Evolutionary conservation across 1,284 basidiomycete genomes (phyloP).

Genomic region (Cryptococcus sp.): DNA sequence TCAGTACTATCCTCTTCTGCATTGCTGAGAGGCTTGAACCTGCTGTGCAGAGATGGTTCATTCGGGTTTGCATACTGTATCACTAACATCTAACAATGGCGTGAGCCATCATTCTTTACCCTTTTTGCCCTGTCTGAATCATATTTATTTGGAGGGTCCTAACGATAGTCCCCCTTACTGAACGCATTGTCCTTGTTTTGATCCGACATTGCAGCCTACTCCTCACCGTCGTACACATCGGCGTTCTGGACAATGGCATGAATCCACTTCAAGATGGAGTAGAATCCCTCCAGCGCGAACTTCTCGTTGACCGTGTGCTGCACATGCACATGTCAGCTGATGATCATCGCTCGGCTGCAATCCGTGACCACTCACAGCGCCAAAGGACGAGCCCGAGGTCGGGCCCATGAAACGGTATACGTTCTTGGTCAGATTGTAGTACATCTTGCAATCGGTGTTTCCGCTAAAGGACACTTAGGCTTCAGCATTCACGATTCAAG

Average conservation of each 20-base stretch:
- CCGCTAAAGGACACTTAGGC: constrained; percentile 11
- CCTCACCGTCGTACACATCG: constrained; percentile 43
- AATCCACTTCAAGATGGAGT: constrained; percentile 45
- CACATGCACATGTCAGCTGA: neutral
- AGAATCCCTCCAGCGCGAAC: constrained; percentile 37
- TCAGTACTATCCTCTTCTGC: too few relatives aligned
- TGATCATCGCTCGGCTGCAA: neutral
- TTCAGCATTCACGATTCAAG: neutral
- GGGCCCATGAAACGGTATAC: constrained; percentile 49
- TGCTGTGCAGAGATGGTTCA: too few relatives aligned
- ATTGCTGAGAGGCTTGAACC: too few relatives aligned
- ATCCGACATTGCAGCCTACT: constrained; percentile 20
- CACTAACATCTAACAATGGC: too few relatives aligned
- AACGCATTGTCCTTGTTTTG: too few relatives aligned
- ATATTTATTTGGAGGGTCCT: too few relatives aligned
- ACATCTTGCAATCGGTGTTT: constrained; percentile 49
- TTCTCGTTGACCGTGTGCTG: constrained; percentile 52
- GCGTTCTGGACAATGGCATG: constrained; percentile 51
- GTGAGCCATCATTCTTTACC: too few relatives aligned
- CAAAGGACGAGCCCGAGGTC: constrained; percentile 9
- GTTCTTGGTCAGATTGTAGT: constrained; percentile 50
- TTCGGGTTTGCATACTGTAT: too few relatives aligned
- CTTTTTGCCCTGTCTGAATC: neutral
- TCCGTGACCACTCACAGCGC: constrained; percentile 26
- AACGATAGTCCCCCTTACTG: too few relatives aligned